phyloP scores from a whole-genome alignment of 2,329 filamentous ascomycete genomes.

The Sclerotinia spermophila region DNA sequence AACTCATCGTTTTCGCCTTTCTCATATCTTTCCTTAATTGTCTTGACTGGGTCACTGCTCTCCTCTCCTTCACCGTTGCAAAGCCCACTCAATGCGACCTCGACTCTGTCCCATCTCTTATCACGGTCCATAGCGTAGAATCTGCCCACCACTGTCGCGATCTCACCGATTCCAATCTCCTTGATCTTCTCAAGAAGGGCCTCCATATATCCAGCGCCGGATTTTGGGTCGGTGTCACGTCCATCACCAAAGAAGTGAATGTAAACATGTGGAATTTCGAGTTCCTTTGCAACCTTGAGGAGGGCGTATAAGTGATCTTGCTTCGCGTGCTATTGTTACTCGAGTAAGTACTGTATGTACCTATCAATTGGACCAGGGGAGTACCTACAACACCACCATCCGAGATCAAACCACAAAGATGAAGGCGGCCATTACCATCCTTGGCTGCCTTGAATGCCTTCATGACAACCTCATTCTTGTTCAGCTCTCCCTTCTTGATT shows the following conservation, averaged over 20 bases:
- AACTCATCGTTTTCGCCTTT: slow-evolving; percentile 94
- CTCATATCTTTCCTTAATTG: slow-evolving; percentile 83
- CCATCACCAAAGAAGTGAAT: slow-evolving; percentile 99
- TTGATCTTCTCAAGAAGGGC: slow-evolving; percentile 75
- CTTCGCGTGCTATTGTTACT: slow-evolving; percentile 68
- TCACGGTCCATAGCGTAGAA: slow-evolving; percentile 99
- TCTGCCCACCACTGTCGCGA: slow-evolving; percentile 89
- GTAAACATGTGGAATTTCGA: slow-evolving; percentile 83
- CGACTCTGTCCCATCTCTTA: slow-evolving; percentile 96
- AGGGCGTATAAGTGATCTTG: slow-evolving; percentile 89
- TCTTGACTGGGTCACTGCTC: slow-evolving; percentile 77
- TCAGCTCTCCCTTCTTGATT: slow-evolving; percentile 55
- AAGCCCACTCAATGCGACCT: slow-evolving; percentile 80
- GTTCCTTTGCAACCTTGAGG: slow-evolving; percentile 84
- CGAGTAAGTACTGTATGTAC: slow-evolving; percentile 20
- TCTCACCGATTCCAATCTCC: slow-evolving; percentile 80
- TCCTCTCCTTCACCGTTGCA: slow-evolving; percentile 83
- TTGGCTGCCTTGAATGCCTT: slow-evolving; percentile 75
- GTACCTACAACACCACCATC: slow-evolving; percentile 82
- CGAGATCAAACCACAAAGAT: slow-evolving; percentile 87
- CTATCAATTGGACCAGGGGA: slow-evolving; percentile 9
- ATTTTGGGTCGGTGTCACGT: slow-evolving; percentile 97
- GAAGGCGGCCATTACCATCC: slow-evolving; percentile 84
- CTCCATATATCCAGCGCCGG: slow-evolving; percentile 81
- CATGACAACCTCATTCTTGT: slow-evolving; percentile 38